These are phyloP conservation scores for Tetrapisispora arboricola DNA, from an alignment of 805 yeast genomes.

Conservation along the genomic window DNA sequence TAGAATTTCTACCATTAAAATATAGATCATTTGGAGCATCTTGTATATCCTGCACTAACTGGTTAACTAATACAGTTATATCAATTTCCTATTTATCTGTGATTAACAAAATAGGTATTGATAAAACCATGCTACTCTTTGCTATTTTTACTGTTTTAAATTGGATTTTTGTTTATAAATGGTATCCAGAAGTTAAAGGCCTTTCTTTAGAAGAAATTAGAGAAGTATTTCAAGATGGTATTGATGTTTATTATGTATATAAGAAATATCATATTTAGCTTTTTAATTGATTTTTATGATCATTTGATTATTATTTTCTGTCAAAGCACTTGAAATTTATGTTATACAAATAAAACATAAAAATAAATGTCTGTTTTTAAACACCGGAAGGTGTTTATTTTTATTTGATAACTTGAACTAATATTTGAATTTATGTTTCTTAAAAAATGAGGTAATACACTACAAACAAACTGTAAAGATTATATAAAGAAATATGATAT, in stretches of 20 bases:
- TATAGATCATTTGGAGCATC: conserved; percentile 35
- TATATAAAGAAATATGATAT: not conserved
- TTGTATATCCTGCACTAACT: conserved; percentile 34
- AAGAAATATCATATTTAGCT: conserved; percentile 20
- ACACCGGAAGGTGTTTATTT: too few relatives aligned
- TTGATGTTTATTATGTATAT: conserved; percentile 30
- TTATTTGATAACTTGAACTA: not conserved
- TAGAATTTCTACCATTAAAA: conserved; percentile 35
- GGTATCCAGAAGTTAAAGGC: conserved; percentile 39
- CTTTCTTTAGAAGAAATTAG: conserved; percentile 35
- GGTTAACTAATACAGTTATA: conserved; percentile 32
- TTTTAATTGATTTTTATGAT: not conserved
- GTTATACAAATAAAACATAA: not conserved
- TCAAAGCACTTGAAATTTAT: not conserved
- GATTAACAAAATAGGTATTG: conserved; percentile 22
- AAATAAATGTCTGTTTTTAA: not conserved
- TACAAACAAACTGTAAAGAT: conserved; percentile 12
- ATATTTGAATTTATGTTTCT: conserved; percentile 2
- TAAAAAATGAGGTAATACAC: conserved; percentile 7
- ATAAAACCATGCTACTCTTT: conserved; percentile 29
- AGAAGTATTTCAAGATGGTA: conserved; percentile 32
- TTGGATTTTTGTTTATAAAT: conserved; percentile 33
- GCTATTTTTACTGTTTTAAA: conserved; percentile 26
- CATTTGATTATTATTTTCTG: too few relatives aligned
- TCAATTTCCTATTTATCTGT: conserved; percentile 31